Base-by-base conservation (phyloP, 148 eudicot species). In the Camellia lanceoleosa region DNA sequence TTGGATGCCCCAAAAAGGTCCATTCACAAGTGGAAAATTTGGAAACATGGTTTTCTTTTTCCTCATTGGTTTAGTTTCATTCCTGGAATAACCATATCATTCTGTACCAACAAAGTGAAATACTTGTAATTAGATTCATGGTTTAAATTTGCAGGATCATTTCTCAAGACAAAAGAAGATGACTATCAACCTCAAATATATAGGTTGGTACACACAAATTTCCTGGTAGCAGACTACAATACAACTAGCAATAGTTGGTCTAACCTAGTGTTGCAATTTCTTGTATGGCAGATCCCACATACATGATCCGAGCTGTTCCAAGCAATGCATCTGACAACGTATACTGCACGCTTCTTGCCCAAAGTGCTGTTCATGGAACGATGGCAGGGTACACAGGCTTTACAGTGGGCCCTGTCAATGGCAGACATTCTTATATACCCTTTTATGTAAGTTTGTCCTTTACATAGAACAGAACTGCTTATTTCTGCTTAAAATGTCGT, bases 301-400 rank as follows among this genome's bases (percentile, higher is more conserved):
- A 94, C 83, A 94, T 94, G 98, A 94, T 94, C 74, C 87, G 98
- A 54, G 98, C 98, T 74, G 81, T 94, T 82, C 95, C 93, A 13
- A 89, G 93, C 74, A 94, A 92, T 73, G 98, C 97, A 71, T 90
- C 98, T 1, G 98, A 94, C 77, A 92, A 92, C 61, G 97, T 94
- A 12, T 94, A 91, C 77, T 89, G 97, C 85, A 92, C 98, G 5
- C 86, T 94, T 84, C 93, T 94, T 42, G 95, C 98, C 79, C 98
- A 94, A 82, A 94, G 95, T 82, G 98, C 94, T 5, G 88, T 94
- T 58, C 98, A 94, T 77, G 98, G 98, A 70, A 97, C 95, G 43
- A 94, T 94, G 98, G 95, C 98, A 3, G 98, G 98, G 12, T 91
- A 88, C 89, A 92, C 98, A 3, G 98, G 98, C 73, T 94, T 85